Conservation (phyloP, 2,329 filamentous ascomycete species). For the Ceratocystis eucalypticola region DNA sequence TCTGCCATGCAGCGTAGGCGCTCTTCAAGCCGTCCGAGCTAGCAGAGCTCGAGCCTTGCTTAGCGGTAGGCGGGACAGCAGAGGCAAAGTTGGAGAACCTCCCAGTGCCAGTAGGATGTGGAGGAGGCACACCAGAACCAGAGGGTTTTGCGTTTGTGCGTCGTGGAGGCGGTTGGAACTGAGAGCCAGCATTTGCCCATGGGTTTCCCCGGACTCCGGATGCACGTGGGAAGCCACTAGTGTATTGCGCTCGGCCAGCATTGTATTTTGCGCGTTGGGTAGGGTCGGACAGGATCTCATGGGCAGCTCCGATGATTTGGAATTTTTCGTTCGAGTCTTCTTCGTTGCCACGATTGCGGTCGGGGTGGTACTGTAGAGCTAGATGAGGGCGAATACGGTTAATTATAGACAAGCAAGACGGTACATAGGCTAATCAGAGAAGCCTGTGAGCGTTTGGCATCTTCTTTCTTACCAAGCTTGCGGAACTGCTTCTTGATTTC, state of each 20-base stretch:
- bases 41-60: constrained; percentile 26
- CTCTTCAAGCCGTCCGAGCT: constrained; percentile 30
- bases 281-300: constrained; percentile 54
- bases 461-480: constrained; percentile 52
- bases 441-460: constrained; percentile 21
- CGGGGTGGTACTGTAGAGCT: constrained; percentile 79
- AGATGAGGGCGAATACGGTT: neutral
- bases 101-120: constrained; percentile 20
- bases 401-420: neutral
- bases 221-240: constrained; percentile 32
- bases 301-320: constrained; percentile 71
- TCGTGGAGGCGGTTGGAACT: constrained; percentile 39
- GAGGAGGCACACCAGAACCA: neutral
- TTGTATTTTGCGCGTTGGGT: constrained; percentile 41
- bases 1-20: constrained; percentile 32
- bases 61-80: constrained; percentile 32
- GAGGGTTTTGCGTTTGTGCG: constrained; percentile 25
- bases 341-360: constrained; percentile 75
- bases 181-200: constrained; percentile 36
- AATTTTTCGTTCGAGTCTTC: constrained; percentile 69
- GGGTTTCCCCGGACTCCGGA: constrained; percentile 46
- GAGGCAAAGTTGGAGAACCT: constrained; percentile 28
- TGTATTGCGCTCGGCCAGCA: constrained; percentile 25
- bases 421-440: neutral
- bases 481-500: constrained; percentile 80